Percentiles rank a stretch among this genome's conserved stretches.
phyloP scores from a whole-genome alignment of 345 rosid genomes.

The Linum trigynum region DNA sequence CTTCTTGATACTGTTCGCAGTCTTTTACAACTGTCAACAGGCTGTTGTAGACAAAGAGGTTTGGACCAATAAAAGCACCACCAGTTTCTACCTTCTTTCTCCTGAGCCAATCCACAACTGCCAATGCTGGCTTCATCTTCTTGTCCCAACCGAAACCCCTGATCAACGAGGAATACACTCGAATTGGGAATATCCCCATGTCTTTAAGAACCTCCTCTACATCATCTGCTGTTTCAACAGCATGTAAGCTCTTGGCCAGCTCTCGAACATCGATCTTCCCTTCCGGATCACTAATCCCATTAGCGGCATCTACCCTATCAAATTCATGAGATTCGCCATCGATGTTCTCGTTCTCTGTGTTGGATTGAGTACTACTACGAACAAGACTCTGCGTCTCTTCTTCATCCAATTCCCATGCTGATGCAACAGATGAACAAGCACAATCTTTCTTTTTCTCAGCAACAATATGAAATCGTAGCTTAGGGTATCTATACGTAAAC shows the following conservation, averaged over 20 bases:
- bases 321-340: slow-evolving; percentile 16
- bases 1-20: slow-evolving; percentile 31
- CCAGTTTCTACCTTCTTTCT: slow-evolving; percentile 58
- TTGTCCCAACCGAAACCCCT: slow-evolving; percentile 64
- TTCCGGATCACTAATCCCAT: slow-evolving; percentile 11
- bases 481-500: slow-evolving; percentile 17
- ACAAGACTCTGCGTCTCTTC: slow-evolving; percentile 36
- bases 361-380: slow-evolving; percentile 23
- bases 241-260: slow-evolving; percentile 43
- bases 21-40: slow-evolving; percentile 69
- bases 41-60: slow-evolving; percentile 63
- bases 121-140: slow-evolving; percentile 48
- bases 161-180: slow-evolving; percentile 58
- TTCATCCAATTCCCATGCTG: slow-evolving; percentile 51
- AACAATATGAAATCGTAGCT: slow-evolving; percentile 20
- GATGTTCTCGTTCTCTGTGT: slow-evolving; percentile 15
- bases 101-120: slow-evolving; percentile 78
- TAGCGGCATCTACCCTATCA: slow-evolving; percentile 19
- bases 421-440: slow-evolving; percentile 26
- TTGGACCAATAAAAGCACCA: slow-evolving; percentile 39
- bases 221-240: slow-evolving; percentile 61
- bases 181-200: slow-evolving; percentile 52
- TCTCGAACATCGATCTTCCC: slow-evolving; percentile 47
- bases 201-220: slow-evolving; percentile 64
- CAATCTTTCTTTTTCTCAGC: slow-evolving; percentile 27